Conservation (phyloP, 2,329 filamentous ascomycete genomes). For the Exutisphaerella laricina region DNA sequence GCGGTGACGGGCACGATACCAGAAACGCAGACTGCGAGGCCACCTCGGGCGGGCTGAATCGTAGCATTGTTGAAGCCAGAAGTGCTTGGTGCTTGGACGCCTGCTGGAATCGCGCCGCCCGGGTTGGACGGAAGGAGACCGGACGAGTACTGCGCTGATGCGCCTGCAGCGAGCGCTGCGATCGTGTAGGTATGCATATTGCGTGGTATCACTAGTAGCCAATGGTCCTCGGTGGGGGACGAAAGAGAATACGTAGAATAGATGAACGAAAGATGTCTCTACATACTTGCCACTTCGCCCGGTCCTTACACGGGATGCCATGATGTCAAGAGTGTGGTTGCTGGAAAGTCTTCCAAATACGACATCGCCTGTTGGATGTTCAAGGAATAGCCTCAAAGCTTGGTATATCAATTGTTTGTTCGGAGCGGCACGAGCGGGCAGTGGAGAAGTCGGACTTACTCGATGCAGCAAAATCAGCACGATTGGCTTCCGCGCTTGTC, state of each 20-base stretch:
- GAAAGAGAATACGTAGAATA: not conserved
- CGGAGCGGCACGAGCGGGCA: too few species aligned
- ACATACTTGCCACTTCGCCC: too few species aligned
- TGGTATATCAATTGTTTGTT: too few species aligned
- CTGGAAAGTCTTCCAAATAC: not conserved
- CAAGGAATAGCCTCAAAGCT: not conserved
- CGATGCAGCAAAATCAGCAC: too few species aligned
- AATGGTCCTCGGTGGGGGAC: not conserved
- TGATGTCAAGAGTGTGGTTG: not conserved
- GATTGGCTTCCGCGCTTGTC: too few species aligned
- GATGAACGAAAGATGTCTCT: too few species aligned
- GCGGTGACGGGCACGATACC: constrained; percentile 26
- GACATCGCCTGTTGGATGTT: not conserved
- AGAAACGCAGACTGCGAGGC: constrained; percentile 27
- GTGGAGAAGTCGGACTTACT: too few species aligned
- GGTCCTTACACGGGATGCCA: not conserved
- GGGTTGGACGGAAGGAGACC: constrained; percentile 14
- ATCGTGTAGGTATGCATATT: not conserved
- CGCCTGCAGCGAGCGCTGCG: constrained; percentile 7
- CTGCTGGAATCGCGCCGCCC: constrained; percentile 16
- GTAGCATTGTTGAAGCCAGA: constrained; percentile 17
- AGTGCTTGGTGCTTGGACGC: constrained; percentile 11
- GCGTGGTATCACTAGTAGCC: not conserved
- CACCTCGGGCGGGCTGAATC: constrained; percentile 24
- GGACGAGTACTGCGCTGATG: constrained; percentile 11